These are phyloP conservation scores for Pythium phragmitis DNA, from an alignment of 352 stramenopile species.

Conservation along the genomic window DNA sequence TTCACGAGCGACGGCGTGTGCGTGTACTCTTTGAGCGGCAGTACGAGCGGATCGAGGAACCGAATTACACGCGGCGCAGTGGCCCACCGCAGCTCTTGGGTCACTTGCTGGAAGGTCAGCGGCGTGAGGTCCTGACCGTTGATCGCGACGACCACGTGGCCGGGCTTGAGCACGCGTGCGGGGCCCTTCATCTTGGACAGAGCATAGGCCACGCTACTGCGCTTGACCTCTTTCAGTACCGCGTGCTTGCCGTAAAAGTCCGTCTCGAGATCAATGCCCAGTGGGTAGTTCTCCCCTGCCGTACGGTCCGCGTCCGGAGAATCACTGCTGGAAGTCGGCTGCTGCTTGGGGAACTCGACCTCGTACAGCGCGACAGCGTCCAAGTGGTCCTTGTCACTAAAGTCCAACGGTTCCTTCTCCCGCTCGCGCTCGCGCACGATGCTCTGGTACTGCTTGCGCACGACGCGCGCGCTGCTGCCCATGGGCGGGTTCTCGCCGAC, in stretches of 20 bases:
- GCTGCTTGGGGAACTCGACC: conserved; percentile 46
- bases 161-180: conserved; percentile 25
- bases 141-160: conserved; percentile 49
- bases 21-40: conserved; percentile 33
- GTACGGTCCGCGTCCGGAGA: neutral
- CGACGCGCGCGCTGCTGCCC: conserved; percentile 35
- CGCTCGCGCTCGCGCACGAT: conserved; percentile 34
- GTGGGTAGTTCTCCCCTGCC: conserved; percentile 15
- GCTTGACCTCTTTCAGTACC: conserved; percentile 40
- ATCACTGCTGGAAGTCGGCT: no score
- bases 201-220: conserved; percentile 32
- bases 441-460: conserved; percentile 45
- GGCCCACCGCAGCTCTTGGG: conserved; percentile 30
- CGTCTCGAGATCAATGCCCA: conserved; percentile 59
- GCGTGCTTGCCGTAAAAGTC: conserved; percentile 56
- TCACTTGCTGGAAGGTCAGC: conserved; percentile 36
- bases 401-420: conserved; percentile 23
- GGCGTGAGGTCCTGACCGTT: conserved; percentile 42
- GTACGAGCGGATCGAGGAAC: conserved; percentile 43
- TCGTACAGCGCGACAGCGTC: conserved; percentile 51
- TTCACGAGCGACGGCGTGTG: conserved; percentile 42
- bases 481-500: conserved; percentile 38
- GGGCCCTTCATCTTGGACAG: conserved; percentile 19
- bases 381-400: conserved; percentile 17
- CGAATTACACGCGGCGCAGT: conserved; percentile 37